Evolutionary conservation across 306 rosid species (phyloP).

Genomic region (Lotus japonicus): DNA sequence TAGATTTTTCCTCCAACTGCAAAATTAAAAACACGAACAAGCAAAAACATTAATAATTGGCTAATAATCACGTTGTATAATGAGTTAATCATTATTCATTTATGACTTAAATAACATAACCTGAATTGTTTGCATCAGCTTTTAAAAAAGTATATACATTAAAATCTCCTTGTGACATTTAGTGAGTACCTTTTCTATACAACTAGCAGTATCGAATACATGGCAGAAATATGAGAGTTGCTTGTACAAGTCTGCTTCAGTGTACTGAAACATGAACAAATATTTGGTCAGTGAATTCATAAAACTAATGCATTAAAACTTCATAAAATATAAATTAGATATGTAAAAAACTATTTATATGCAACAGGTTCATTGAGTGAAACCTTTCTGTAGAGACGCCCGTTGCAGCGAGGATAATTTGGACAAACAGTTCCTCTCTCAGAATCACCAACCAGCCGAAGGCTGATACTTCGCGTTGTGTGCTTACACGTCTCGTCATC

Average conservation of each 20-base stretch:
- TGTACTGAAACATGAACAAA: constrained; percentile 47
- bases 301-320: neutral
- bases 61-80: constrained; percentile 2
- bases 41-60: neutral
- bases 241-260: constrained; percentile 77
- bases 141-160: no score
- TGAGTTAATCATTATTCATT: neutral
- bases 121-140: neutral
- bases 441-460: constrained; percentile 74
- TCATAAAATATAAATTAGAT: neutral
- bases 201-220: constrained; percentile 53
- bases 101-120: neutral
- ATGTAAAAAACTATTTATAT: neutral
- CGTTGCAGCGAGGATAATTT: constrained; percentile 83
- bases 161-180: no score
- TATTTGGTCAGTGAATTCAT: neutral
- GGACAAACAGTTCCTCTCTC: constrained; percentile 96
- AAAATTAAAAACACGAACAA: neutral
- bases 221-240: constrained; percentile 82
- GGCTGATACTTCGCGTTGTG: constrained; percentile 68
- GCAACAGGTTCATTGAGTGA: constrained; percentile 12
- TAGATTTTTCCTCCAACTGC: constrained; percentile 53
- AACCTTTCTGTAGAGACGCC: constrained; percentile 76
- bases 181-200: constrained; percentile 66
- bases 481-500: constrained; percentile 89